Base-by-base conservation (phyloP, 306 rosid species). In the Rubus idaeus region DNA sequence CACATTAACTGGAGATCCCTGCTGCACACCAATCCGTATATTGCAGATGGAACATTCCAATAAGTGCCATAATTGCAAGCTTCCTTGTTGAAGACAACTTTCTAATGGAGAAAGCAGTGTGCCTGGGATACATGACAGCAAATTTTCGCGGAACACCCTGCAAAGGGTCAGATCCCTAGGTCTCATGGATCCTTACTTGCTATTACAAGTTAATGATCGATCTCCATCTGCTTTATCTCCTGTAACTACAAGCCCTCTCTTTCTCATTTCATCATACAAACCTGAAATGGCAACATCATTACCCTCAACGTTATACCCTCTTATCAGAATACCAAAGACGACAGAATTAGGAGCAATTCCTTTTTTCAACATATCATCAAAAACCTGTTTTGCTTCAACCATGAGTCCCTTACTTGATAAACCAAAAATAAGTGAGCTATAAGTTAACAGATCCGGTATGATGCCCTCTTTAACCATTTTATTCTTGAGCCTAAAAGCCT, bases 351-450 rank as follows among this genome's bases (percentile, higher is more conserved):
- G 85, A 56, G 75, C 40, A 18, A 81, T 63, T 70, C 85, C 85
- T 53, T 67, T 75, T 46, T 78, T 78, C 68, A 81, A 70, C 87
- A 81, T 78, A 39, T 70, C 79, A 56, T 81, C 78, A 51, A 84
- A 84, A 64, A 84, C 80, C 64, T 84, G 78, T 70, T 65, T 58
- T 17, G 85, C 85, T 70, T 84, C 87, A 63, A 84, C 58, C 85
- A 84, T 81, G 37, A 80, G 84, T 72, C 85, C 85, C 72, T 74
- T 77, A 44, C 50, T 76, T 7, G 83, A 75, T 79, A 84, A 78
- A 70, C 85, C 83, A 30, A 30, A 45, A 39, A 84, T 78, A 10
- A 84, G 70, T 49, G 85, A 77, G 70, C 72, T 81, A 66, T 78
- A 81, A 42, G 87, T 84, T 40, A 84, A 81, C 23, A 84, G 73